Percentiles rank a stretch among this genome's conserved stretches.
These are phyloP conservation scores for Glycyrrhiza uralensis DNA, from an alignment of 306 rosid species.

Conservation along the genomic window DNA sequence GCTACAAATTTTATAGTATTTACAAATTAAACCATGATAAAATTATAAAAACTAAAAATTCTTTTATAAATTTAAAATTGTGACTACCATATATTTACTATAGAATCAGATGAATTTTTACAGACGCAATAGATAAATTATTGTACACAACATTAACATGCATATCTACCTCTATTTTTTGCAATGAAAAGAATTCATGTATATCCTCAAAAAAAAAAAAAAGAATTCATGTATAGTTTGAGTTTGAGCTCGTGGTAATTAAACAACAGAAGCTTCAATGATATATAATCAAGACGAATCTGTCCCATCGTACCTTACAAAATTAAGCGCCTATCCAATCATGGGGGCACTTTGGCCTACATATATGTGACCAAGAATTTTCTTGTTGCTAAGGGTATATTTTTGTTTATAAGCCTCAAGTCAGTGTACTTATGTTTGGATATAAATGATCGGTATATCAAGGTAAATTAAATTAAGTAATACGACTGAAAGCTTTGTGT, in stretches of 20 bases:
- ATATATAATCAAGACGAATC: constrained; percentile 27
- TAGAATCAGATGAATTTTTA: too few relatives aligned
- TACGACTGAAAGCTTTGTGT: constrained; percentile 15
- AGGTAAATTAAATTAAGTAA: constrained; percentile 27
- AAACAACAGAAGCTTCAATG: constrained; percentile 21
- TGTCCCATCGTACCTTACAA: constrained; percentile 31
- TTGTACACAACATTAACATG: too few relatives aligned
- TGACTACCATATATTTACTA: too few relatives aligned
- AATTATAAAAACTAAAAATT: too few relatives aligned
- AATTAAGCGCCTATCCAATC: constrained; percentile 37
- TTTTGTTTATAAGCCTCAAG: constrained; percentile 26
- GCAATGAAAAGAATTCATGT: not conserved
- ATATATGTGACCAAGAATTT: constrained; percentile 19
- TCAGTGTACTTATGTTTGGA: constrained; percentile 36
- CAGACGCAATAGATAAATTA: too few relatives aligned
- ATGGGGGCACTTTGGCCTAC: constrained; percentile 38
- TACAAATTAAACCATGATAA: too few relatives aligned
- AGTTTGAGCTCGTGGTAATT: constrained; percentile 13
- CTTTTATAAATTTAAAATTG: too few relatives aligned
- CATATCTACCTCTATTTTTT: not conserved
- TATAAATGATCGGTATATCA: constrained; percentile 25
- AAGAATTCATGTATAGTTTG: not conserved
- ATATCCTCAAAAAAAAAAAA: too few relatives aligned
- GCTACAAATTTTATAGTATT: too few relatives aligned
- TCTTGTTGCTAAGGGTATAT: constrained; percentile 21